Evolutionary conservation across 2,329 filamentous ascomycete species (phyloP), one percentile per base, ranked within the genome.

Genomic region (Talaromyces piceae): DNA sequence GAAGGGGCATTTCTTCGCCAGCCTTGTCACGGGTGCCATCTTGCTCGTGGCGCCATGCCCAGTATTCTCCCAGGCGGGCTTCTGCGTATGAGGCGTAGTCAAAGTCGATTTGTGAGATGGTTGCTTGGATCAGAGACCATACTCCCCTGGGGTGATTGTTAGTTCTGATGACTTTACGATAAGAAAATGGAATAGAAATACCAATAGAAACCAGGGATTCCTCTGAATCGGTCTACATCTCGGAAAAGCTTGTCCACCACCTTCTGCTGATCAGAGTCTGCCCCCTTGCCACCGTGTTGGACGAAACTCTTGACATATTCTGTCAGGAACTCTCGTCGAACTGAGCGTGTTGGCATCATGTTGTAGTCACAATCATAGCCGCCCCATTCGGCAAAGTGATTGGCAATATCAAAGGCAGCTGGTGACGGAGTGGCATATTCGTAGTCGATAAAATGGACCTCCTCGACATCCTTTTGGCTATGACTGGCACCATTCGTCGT

Each of bases 301-400:
- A 81, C 82, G 73, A 93, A 96, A 55, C 84, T 82, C 54, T 77
- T 76, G 25, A 95, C 79, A 65, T 98, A 98, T 64, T 91, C 86
- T 57, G 78, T 75, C 54, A 97, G 80, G 70, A 98, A 98, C 50
- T 84, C 81, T 41, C 82, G 80, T 25, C 93, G 85, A 61, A 91
- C 83, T 18, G 82, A 75, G 56, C 79, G 80, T 1, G 88, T 93
- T 4, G 93, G 93, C 51, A 97, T 78, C 59, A 86, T 84, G 61
- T 73, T 81, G 73, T 87, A 91, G 69, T 97, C 90, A 75, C 93
- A 98, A 61, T 95, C 89, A 64, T 96, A 96, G 52, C 93, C 93
- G 54, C 86, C 91, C 91, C 93, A 98, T 73, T 98, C 93, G 45
- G 93, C 90, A 66, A 98, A 95, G 75, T 98, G 93, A 73, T 98